Base-by-base conservation (phyloP, 2,329 filamentous ascomycete genomes). In the Pseudocercospora fuligena region DNA sequence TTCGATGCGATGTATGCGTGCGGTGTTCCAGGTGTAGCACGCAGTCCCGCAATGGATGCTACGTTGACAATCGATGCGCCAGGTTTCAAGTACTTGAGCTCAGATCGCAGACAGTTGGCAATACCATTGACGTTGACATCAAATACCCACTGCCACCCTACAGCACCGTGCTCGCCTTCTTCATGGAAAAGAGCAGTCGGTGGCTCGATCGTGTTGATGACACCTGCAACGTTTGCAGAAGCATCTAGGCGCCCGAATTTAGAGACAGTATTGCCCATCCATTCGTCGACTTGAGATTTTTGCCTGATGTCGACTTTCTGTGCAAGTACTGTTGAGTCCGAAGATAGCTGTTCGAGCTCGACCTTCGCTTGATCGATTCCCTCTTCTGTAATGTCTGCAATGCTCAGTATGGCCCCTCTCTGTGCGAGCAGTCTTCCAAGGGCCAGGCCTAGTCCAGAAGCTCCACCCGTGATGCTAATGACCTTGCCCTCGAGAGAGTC, bases 391-490 rank as follows among this genome's bases (percentile, higher is more conserved):
- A 85, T 73, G 68, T 86, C 84, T 6, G 81, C 82, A 1, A 86
- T 74, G 11, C 83, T 82, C 11, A 86, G 68, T 2, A 67, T 73
- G 1, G 82, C 83, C 23, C 83, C 83, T n/a, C 77, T 76, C 3
- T 74, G 68, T 63, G 80, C 78, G 5, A 84, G 78, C 8, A 81
- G 76, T 23, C 78, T 78, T 8, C 83, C 81, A 12, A 82, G 82
- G 25, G 80, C 80, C 8, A 81, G 78, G 27, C 83, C 84, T 53
- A 85, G 85, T 19, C 83, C 84, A 2, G 78, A 79, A 3, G 78
- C 80, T 1, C 79, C 79, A 31, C 84, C 83, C 3, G 83, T 85
- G 25, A 86, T 72, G 61, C 80, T 80, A 60, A 84, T 79, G 40
- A 84, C 78, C 70, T 81, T 84, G 66, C 74, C 73, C 66, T 60